Conservation (phyloP, 208 protist genomes). For the Leishmania tarentolae region DNA sequence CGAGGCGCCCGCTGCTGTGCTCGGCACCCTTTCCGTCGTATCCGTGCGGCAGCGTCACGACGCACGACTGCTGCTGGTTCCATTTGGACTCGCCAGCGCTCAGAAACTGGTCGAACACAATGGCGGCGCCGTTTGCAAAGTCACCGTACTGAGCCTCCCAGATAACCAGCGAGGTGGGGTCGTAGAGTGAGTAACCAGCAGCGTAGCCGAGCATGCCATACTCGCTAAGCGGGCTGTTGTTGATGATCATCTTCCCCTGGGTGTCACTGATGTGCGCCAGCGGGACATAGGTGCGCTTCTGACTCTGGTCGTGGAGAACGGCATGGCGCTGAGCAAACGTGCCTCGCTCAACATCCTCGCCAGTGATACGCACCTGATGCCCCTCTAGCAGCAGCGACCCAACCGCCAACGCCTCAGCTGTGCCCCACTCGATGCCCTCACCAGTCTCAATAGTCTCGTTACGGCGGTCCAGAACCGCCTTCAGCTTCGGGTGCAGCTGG, state of each 20-base stretch:
- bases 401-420: conserved; percentile 95
- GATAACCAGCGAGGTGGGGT: conserved; percentile 95
- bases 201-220: conserved; percentile 98
- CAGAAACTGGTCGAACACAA: conserved; percentile 98
- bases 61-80: conserved; percentile 95
- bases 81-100: conserved; percentile 97
- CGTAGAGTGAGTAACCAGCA: conserved; percentile 94
- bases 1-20: conserved; percentile 97
- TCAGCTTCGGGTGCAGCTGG: conserved; percentile 79
- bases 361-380: conserved; percentile 93
- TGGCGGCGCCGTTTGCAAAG: conserved; percentile 98
- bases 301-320: conserved; percentile 94
- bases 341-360: conserved; percentile 97
- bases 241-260: conserved; percentile 88
- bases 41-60: conserved; percentile 98
- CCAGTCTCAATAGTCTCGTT: conserved; percentile 73
- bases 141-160: conserved; percentile 99
- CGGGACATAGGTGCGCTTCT: conserved; percentile 69
- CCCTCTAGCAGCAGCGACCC: conserved; percentile 95
- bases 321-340: conserved; percentile 98
- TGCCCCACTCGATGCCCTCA: conserved; percentile 93
- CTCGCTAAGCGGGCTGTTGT: conserved; percentile 96
- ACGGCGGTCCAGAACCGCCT: conserved; percentile 78
- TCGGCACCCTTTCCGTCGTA: conserved; percentile 98
- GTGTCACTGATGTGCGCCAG: conserved; percentile 71